Conservation (phyloP, 2,329 filamentous ascomycete genomes). For the Colletotrichum sp. region DNA sequence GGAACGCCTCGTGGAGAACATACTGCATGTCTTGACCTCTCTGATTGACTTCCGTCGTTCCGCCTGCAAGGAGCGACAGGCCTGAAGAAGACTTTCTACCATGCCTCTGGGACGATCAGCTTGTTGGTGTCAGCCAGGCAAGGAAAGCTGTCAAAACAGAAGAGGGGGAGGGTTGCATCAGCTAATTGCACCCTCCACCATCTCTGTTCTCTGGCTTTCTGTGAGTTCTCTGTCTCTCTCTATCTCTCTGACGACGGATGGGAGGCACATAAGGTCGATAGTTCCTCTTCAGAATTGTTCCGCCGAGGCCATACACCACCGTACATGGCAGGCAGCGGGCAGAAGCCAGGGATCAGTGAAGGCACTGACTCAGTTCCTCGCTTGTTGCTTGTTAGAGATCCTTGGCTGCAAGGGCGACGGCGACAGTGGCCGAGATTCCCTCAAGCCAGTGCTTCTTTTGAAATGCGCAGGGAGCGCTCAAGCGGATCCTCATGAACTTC, state of each 20-base stretch:
- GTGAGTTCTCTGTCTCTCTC: neutral
- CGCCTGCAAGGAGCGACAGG: constrained; percentile 18
- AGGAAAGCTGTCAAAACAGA: neutral
- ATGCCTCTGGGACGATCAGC: constrained; percentile 4
- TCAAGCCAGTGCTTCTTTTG: neutral
- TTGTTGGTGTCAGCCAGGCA: neutral
- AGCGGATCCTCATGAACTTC: neutral
- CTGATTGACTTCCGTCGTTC: constrained; percentile 19
- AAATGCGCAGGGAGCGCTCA: neutral
- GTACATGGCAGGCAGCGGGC: neutral
- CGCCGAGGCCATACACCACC: neutral
- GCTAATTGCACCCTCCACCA: neutral
- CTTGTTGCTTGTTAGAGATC: neutral
- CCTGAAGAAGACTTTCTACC: constrained; percentile 6
- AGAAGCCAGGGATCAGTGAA: neutral
- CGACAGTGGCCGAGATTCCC: neutral
- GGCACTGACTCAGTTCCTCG: neutral
- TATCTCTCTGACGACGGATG: neutral
- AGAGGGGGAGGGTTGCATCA: constrained; percentile 5
- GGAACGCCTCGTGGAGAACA: constrained; percentile 9
- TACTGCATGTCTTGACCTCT: constrained; percentile 11
- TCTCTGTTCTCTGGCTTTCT: neutral
- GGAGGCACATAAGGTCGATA: neutral
- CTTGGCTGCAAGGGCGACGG: neutral
- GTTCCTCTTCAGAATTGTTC: neutral